phyloP scores from a whole-genome alignment of 345 rosid genomes.

The Rhodomyrtus tomentosa region DNA sequence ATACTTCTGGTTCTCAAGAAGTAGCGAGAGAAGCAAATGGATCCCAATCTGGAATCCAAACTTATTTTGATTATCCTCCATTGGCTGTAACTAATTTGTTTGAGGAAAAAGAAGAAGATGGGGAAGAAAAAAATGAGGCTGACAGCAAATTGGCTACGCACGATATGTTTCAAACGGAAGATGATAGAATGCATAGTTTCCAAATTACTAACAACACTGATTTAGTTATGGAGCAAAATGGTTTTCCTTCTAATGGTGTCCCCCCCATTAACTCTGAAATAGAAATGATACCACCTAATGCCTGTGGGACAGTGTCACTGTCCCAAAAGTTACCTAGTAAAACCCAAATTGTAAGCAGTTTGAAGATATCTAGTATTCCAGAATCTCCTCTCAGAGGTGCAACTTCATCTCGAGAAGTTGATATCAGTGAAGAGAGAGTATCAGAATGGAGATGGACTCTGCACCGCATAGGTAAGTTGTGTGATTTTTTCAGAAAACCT shows the following conservation, averaged over 20 bases:
- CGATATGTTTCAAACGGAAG: constrained; percentile 28
- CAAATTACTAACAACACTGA: constrained; percentile 65
- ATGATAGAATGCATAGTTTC: constrained; percentile 66
- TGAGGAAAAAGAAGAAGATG: constrained; percentile 43
- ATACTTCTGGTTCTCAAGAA: constrained; percentile 25
- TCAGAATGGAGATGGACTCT: constrained; percentile 97
- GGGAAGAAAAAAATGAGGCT: constrained; percentile 24
- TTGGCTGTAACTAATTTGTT: constrained; percentile 68
- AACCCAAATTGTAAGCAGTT: constrained; percentile 29
- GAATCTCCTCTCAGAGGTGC: constrained; percentile 38
- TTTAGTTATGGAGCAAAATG: constrained; percentile 52
- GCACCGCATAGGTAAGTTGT: constrained; percentile 66
- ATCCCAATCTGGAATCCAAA: constrained; percentile 29
- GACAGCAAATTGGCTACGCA: constrained; percentile 25
- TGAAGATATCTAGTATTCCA: constrained; percentile 58
- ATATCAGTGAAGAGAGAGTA: constrained; percentile 40
- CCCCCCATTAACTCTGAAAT: constrained; percentile 33
- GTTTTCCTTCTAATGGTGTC: constrained; percentile 22
- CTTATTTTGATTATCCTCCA: constrained; percentile 53
- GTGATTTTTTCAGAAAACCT: not conserved
- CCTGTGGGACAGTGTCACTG: constrained; percentile 19
- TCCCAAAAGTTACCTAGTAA: constrained; percentile 14
- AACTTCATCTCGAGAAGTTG: constrained; percentile 20
- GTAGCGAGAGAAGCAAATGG: constrained; percentile 15
- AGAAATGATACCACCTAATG: constrained; percentile 33